A percentile compares a stretch with the other conserved stretches of the same genome.
Evolutionary conservation across 139 green algal species (phyloP).

Genomic region (Tetraselmis striata): DNA sequence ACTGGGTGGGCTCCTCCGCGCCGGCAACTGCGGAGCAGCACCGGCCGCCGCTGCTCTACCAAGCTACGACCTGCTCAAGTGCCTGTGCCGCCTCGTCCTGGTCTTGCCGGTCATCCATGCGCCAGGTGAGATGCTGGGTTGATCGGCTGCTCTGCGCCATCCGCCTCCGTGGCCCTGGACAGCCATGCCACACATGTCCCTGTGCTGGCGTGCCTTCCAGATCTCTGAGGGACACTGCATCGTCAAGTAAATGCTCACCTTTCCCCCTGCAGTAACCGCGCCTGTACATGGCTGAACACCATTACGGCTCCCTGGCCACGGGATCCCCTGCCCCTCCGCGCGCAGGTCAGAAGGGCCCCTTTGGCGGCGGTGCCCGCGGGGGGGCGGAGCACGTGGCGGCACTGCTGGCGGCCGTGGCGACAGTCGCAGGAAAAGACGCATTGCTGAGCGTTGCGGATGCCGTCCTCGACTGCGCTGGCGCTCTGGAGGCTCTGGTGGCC

Average conservation of each 20-base stretch:
- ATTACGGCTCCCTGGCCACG: no score
- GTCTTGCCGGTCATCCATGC: no score
- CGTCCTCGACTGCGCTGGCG: background rate
- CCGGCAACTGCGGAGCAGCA: background rate
- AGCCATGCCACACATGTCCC: no score
- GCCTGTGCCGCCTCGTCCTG: background rate
- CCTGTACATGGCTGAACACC: no score
- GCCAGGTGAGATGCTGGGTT: no score
- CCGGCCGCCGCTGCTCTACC: no score
- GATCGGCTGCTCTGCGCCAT: no score
- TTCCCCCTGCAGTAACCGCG: no score
- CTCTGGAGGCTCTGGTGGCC: background rate
- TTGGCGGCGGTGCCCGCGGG: background rate
- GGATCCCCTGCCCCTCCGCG: background rate
- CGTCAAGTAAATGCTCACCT: no score
- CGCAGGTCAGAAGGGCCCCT: background rate
- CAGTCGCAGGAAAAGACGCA: background rate
- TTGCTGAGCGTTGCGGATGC: background rate
- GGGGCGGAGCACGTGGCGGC: background rate
- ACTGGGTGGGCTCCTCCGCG: background rate
- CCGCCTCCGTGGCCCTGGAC: no score
- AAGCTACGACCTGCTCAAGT: background rate
- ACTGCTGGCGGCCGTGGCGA: background rate
- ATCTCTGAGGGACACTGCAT: no score
- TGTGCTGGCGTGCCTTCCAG: no score